Percentiles rank a stretch among this genome's conserved stretches.
phyloP scores from a whole-genome alignment of 306 rosid genomes.

The Acmispon strigosus region DNA sequence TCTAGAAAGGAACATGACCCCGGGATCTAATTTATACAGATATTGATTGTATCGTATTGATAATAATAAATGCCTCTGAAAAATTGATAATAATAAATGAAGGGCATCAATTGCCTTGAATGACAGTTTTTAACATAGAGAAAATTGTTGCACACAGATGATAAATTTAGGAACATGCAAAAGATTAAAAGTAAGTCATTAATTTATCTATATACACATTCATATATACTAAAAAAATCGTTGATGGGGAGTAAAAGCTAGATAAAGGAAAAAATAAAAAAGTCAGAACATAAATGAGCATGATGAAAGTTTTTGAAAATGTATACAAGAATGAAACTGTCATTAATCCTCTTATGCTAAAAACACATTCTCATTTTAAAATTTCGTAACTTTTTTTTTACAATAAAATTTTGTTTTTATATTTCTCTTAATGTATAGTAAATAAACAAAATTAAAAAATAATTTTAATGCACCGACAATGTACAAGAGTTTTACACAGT shows the following conservation, averaged over 20 bases:
- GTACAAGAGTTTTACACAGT: too few relatives aligned
- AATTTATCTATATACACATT: too few relatives aligned
- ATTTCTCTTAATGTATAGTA: too few relatives aligned
- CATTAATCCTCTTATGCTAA: too few relatives aligned
- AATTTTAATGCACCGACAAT: too few relatives aligned
- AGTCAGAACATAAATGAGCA: background rate
- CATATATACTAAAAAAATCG: too few relatives aligned
- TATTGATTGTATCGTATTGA: background rate
- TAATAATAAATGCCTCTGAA: background rate
- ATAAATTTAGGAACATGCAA: background rate
- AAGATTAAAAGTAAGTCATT: background rate
- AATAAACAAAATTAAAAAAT: too few relatives aligned
- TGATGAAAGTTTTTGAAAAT: background rate
- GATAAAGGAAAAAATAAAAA: background rate
- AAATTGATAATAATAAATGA: background rate
- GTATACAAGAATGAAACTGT: too few relatives aligned
- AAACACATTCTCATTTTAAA: too few relatives aligned
- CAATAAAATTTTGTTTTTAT: too few relatives aligned
- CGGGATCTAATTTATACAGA: background rate
- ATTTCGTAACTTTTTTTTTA: too few relatives aligned
- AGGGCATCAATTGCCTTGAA: background rate
- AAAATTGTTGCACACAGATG: background rate
- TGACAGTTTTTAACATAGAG: background rate
- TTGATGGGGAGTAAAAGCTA: too few relatives aligned
- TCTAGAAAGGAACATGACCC: background rate